Evolutionary conservation across 2,329 filamentous ascomycete genomes (phyloP), one percentile per base, ranked within the genome.

Genomic region (Dactylellina drechsleri): DNA sequence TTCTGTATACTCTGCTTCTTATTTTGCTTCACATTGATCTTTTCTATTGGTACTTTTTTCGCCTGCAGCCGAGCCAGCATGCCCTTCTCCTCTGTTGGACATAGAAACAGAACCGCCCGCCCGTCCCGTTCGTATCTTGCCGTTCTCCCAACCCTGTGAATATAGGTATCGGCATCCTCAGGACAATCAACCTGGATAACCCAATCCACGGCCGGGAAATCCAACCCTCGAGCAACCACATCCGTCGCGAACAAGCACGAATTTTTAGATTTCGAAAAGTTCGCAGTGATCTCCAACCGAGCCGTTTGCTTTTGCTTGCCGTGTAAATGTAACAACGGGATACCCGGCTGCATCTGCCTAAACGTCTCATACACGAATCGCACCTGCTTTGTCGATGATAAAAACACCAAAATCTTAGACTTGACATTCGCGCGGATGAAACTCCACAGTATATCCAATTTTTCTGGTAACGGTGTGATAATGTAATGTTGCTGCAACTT

Each of bases 131-230:
- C 90, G 81, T 96, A 98, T 20, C 94, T 88, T n/a, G 95, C 95
- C 16, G 95, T 98, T 31, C 95, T 88, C 1, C 95, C 95, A 3
- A 97, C 94, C 72, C 95, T 89, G 83, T 99, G 95, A 78, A 99
- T 98, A 80, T 99, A 99, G 0, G 95, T 99, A 80, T 98, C 95
- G 2, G 92, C 91, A 81, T 99, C 94, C 82, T 99, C 95, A 0
- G 95, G 95, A 78, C 92, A 96, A 81, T 99, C 95, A n/a, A 92
- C 87, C 81, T 99, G 95, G n/a, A 99, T 92, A 4, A 99, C 95
- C 91, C 95, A 99, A 81, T 99, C 95, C 0, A 99, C 95, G 2
- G 93, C 90, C 0, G 95, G 95, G 80, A 99, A 98, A 82, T 99
- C 95, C 12, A 99, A 87, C 77, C 95, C 95, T 82, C 95, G 88